A percentile compares a stretch with the other conserved stretches of the same genome.
These are phyloP conservation scores for Rhododendron ferrugineum DNA, from an alignment of 148 eudicot species.

Conservation along the genomic window DNA sequence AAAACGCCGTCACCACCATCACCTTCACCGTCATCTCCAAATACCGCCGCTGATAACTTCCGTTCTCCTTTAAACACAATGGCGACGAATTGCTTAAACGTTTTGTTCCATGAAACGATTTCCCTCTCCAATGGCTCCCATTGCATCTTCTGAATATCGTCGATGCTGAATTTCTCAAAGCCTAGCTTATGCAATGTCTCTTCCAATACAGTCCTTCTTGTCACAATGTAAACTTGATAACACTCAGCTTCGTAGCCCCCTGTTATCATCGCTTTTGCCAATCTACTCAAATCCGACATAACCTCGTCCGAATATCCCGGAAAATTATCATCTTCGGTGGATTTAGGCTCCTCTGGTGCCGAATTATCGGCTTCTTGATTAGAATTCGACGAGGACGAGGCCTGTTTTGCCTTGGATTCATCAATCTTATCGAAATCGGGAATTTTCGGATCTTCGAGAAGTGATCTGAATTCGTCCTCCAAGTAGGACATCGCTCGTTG, in stretches of 20 bases:
- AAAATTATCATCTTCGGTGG: constrained; percentile 14
- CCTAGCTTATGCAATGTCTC: constrained; percentile 25
- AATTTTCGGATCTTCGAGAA: constrained; percentile 25
- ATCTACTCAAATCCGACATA: constrained; percentile 11
- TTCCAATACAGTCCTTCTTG: constrained; percentile 30
- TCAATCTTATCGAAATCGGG: not conserved
- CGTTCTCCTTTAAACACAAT: constrained; percentile 20
- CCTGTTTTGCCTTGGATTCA: constrained; percentile 14
- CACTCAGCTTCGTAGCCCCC: constrained; percentile 41
- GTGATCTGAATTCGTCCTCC: constrained; percentile 40
- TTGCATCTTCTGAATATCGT: constrained; percentile 42
- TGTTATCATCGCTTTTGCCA: constrained; percentile 21
- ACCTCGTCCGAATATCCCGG: constrained; percentile 35
- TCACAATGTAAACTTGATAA: constrained; percentile 23
- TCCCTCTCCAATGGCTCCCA: constrained; percentile 44
- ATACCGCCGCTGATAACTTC: constrained; percentile 23
- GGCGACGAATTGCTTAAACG: constrained; percentile 20
- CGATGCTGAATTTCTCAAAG: constrained; percentile 37
- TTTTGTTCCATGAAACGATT: constrained; percentile 32
- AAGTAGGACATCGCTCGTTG: constrained; percentile 43
- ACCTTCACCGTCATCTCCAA: constrained; percentile 1
- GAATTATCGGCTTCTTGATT: constrained; percentile 7
- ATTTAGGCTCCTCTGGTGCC: not conserved
- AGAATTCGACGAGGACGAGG: constrained; percentile 3
- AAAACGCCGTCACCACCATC: constrained; percentile 4